These are phyloP conservation scores for Mortierella sp. DNA, from an alignment of 371 early-diverging fungal genomes.

Conservation along the genomic window DNA sequence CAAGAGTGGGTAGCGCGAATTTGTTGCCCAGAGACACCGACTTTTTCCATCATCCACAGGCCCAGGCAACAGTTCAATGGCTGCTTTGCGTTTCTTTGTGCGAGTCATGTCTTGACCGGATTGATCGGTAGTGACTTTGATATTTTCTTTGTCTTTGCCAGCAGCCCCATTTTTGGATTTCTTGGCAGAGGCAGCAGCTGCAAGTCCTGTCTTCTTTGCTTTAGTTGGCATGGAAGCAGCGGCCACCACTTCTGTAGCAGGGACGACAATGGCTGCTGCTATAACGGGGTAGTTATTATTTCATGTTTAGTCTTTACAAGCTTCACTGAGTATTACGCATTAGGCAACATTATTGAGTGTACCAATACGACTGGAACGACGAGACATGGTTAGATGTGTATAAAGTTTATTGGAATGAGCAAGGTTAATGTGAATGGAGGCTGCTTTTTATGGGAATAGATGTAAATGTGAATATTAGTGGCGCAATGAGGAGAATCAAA, in stretches of 20 bases:
- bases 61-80: not conserved
- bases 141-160: not conserved
- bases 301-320: not conserved
- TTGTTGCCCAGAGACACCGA: constrained; percentile 42
- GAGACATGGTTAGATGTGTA: not conserved
- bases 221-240: not conserved
- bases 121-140: not conserved
- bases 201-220: not conserved
- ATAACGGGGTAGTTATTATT: not conserved
- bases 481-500: not conserved
- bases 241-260: not conserved
- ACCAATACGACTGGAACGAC: constrained; percentile 19
- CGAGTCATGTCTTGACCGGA: not conserved
- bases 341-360: not conserved
- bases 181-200: constrained; percentile 1
- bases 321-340: not conserved
- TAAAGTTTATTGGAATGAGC: not conserved
- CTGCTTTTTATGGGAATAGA: not conserved
- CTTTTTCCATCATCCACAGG: constrained; percentile 22
- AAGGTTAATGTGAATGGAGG: not conserved
- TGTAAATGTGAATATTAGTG: not conserved
- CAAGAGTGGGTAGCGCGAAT: constrained; percentile 27
- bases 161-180: not conserved
- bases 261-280: constrained; percentile 4
- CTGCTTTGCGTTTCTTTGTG: constrained; percentile 16